These are phyloP conservation scores for Erysimum cheiranthoides DNA, from an alignment of 345 rosid genomes.

Conservation along the genomic window DNA sequence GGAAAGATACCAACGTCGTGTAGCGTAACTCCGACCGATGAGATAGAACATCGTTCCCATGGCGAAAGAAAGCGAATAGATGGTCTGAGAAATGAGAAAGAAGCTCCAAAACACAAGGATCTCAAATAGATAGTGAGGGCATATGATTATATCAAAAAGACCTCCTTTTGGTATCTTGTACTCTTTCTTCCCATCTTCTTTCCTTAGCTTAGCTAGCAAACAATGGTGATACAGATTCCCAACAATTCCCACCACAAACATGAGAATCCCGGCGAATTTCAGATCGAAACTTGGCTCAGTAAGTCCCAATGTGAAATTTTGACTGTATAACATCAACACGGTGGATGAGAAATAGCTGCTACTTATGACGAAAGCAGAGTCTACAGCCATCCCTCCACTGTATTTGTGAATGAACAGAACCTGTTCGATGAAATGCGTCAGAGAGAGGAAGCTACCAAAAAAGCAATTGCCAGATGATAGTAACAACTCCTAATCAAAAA, in stretches of 20 bases:
- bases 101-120: slow-evolving; percentile 62
- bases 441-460: neutral
- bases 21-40: slow-evolving; percentile 65
- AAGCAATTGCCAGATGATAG: neutral
- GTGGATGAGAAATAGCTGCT: slow-evolving; percentile 52
- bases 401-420: slow-evolving; percentile 65
- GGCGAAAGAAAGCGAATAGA: slow-evolving; percentile 48
- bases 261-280: slow-evolving; percentile 49
- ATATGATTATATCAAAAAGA: slow-evolving; percentile 58
- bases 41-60: slow-evolving; percentile 56
- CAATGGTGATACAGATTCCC: slow-evolving; percentile 86
- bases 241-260: slow-evolving; percentile 60
- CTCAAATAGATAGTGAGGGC: slow-evolving; percentile 88
- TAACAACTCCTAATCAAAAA: neutral
- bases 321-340: slow-evolving; percentile 55
- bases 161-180: slow-evolving; percentile 77
- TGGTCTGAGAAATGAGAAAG: slow-evolving; percentile 62
- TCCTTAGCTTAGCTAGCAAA: slow-evolving; percentile 65
- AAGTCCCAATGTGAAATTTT: slow-evolving; percentile 47
- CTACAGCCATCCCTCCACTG: slow-evolving; percentile 59
- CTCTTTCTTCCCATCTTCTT: slow-evolving; percentile 49
- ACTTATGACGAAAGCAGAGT: slow-evolving; percentile 42
- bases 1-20: slow-evolving; percentile 73
- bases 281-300: slow-evolving; percentile 53
- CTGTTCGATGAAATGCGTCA: slow-evolving; percentile 46